Conservation (phyloP, 108 stramenopile genomes). For the Stephanodiscus triporus region DNA sequence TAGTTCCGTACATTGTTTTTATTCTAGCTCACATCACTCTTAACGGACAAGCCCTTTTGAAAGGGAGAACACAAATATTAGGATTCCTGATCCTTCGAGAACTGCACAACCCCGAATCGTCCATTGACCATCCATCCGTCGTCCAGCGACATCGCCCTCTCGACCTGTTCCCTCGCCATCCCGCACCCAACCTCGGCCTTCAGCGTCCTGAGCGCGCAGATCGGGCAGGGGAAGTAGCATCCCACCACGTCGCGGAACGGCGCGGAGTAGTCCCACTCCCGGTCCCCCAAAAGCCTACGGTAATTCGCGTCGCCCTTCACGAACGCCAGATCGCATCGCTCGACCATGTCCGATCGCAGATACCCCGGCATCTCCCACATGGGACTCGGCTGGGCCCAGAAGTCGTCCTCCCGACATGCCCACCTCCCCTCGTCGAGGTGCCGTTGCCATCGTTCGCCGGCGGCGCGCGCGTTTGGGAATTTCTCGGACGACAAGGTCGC, state of each 20-base stretch:
- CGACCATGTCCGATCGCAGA: slow-evolving; percentile 61
- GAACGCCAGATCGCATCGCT: slow-evolving; percentile 85
- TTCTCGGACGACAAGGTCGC: slow-evolving; percentile 48
- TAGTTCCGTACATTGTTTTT: too few species aligned
- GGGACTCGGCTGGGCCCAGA: slow-evolving; percentile 91
- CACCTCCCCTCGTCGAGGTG: slow-evolving; percentile 80
- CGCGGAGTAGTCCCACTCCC: slow-evolving; percentile 83
- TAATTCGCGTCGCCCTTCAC: slow-evolving; percentile 99
- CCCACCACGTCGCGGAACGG: slow-evolving; percentile 92
- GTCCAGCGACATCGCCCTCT: slow-evolving; percentile 66
- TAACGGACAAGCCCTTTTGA: not conserved
- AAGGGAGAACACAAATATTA: not conserved
- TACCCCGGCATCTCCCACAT: slow-evolving; percentile 94
- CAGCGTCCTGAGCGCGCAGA: slow-evolving; percentile 90
- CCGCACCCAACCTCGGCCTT: slow-evolving; percentile 96
- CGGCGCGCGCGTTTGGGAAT: slow-evolving; percentile 66
- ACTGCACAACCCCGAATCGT: slow-evolving; percentile 89
- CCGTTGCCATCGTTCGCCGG: slow-evolving; percentile 75
- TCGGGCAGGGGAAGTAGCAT: slow-evolving; percentile 89
- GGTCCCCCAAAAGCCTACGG: slow-evolving; percentile 90
- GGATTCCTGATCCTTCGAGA: slow-evolving; percentile 21
- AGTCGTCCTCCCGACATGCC: slow-evolving; percentile 88
- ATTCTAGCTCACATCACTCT: not conserved
- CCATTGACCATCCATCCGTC: slow-evolving; percentile 89
- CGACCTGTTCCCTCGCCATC: slow-evolving; percentile 77